Evolutionary conservation across 2,329 filamentous ascomycete genomes (phyloP).

Genomic region (Diaporthe vaccinii): DNA sequence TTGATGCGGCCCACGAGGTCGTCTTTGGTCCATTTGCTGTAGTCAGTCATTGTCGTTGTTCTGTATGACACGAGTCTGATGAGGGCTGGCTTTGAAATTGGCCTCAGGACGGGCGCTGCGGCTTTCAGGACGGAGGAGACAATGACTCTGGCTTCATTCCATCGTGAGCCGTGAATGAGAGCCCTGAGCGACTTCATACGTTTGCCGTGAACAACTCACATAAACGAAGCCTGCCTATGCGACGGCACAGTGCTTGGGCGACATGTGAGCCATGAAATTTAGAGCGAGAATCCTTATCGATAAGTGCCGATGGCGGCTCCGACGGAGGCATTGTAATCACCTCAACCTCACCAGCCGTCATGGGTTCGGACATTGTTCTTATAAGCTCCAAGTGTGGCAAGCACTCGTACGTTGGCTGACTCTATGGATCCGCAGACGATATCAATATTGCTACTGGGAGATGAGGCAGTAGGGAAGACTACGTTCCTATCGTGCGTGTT

Average conservation of each 20-base stretch:
- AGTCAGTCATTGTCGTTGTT: slow-evolving; percentile 52
- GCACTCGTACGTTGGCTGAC: slow-evolving; percentile 40
- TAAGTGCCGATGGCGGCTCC: slow-evolving; percentile 35
- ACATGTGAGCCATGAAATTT: slow-evolving; percentile 33
- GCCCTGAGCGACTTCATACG: slow-evolving; percentile 33
- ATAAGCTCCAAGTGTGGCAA: background rate
- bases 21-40: slow-evolving; percentile 77
- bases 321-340: slow-evolving; percentile 4
- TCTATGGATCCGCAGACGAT: slow-evolving; percentile 63
- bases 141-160: slow-evolving; percentile 29
- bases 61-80: slow-evolving; percentile 3
- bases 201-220: slow-evolving; percentile 18
- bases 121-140: background rate
- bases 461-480: slow-evolving; percentile 71
- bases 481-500: slow-evolving; percentile 71
- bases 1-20: slow-evolving; percentile 77
- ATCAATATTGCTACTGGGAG: slow-evolving; percentile 70
- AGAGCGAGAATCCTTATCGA: slow-evolving; percentile 42
- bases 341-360: background rate
- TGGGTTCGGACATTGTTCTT: background rate
- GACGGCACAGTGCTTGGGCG: background rate
- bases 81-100: background rate
- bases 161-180: slow-evolving; percentile 19
- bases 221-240: slow-evolving; percentile 10
- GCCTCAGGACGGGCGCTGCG: background rate